phyloP scores from a whole-genome alignment of 2,329 filamentous ascomycete genomes.

The Aureobasidium subglaciale region DNA sequence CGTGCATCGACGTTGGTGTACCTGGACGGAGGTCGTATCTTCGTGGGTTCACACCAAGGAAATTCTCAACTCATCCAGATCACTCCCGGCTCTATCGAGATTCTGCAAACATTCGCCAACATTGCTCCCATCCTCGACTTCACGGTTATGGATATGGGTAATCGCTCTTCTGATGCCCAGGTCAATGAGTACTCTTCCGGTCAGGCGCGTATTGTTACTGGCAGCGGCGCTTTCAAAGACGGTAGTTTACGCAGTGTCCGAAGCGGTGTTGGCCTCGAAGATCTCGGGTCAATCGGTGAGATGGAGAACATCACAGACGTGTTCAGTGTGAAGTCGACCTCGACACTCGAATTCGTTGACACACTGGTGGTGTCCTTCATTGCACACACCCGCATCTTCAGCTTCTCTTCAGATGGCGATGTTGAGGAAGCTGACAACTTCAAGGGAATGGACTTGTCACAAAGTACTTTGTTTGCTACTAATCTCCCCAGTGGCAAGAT shows the following conservation, averaged over 20 bases:
- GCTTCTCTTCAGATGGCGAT: constrained; percentile 64
- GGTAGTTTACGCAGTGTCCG: constrained; percentile 84
- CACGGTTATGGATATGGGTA: constrained; percentile 91
- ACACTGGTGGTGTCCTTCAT: constrained; percentile 74
- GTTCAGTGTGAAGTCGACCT: constrained; percentile 55
- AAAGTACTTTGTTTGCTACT: constrained; percentile 63
- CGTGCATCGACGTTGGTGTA: constrained; percentile 74
- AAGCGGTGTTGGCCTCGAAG: constrained; percentile 88
- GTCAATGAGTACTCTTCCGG: constrained; percentile 91
- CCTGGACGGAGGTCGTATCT: constrained; percentile 64
- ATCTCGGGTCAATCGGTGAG: constrained; percentile 73
- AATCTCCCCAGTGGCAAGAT: constrained; percentile 57
- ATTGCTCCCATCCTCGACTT: constrained; percentile 92
- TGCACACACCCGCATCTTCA: constrained; percentile 75
- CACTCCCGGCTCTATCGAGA: constrained; percentile 52
- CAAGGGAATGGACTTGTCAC: constrained; percentile 59
- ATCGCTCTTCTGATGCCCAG: constrained; percentile 67
- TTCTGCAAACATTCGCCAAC: constrained; percentile 72
- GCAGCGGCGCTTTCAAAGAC: constrained; percentile 82
- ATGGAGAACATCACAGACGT: constrained; percentile 43
- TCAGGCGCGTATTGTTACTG: constrained; percentile 86
- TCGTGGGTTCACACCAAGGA: constrained; percentile 86
- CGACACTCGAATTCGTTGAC: constrained; percentile 50
- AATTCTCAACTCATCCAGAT: constrained; percentile 78
- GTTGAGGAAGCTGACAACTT: constrained; percentile 83